Conservation (phyloP, 2,329 filamentous ascomycete species). For the Chrysosporium keratinophilum region DNA sequence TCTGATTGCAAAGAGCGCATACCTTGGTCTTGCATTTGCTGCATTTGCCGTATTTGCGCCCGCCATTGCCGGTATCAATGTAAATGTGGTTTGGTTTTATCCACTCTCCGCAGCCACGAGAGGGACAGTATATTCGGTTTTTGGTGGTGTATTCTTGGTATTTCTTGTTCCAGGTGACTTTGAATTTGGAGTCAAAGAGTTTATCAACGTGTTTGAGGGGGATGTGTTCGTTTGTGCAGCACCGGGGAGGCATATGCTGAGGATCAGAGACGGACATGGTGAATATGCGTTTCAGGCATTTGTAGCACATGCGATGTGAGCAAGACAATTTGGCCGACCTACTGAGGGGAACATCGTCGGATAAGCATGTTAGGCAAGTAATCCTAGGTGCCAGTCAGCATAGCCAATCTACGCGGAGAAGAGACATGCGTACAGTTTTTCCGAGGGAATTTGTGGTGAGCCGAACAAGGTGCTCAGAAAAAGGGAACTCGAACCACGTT, state of each 20-base stretch:
- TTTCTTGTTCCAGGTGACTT: conserved; percentile 69
- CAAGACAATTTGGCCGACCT: conserved; percentile 64
- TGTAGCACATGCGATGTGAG: conserved; percentile 69
- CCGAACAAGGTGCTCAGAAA: conserved; percentile 7
- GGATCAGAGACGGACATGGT: conserved; percentile 65
- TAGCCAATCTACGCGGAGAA: background rate
- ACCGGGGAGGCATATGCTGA: conserved; percentile 73
- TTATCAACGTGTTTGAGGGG: conserved; percentile 64
- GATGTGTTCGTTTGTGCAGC: conserved; percentile 64
- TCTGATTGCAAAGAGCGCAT: conserved; percentile 62
- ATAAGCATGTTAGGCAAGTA: conserved; percentile 61
- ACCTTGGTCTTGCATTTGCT: conserved; percentile 61
- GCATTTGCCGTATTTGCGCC: conserved; percentile 59
- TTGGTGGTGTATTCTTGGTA: conserved; percentile 64
- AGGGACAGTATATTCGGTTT: conserved; percentile 69
- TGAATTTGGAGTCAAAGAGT: conserved; percentile 64
- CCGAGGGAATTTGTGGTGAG: conserved; percentile 6
- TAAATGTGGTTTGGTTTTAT: conserved; percentile 63
- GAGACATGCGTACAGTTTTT: conserved; percentile 14
- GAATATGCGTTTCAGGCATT: conserved; percentile 65
- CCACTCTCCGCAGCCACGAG: conserved; percentile 62
- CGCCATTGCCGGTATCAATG: conserved; percentile 40
- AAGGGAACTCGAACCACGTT: conserved; percentile 9
- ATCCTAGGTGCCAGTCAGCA: conserved; percentile 40
- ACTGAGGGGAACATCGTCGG: conserved; percentile 52